phyloP scores from a whole-genome alignment of 2,329 filamentous ascomycete genomes.

The Ascochyta fabae region DNA sequence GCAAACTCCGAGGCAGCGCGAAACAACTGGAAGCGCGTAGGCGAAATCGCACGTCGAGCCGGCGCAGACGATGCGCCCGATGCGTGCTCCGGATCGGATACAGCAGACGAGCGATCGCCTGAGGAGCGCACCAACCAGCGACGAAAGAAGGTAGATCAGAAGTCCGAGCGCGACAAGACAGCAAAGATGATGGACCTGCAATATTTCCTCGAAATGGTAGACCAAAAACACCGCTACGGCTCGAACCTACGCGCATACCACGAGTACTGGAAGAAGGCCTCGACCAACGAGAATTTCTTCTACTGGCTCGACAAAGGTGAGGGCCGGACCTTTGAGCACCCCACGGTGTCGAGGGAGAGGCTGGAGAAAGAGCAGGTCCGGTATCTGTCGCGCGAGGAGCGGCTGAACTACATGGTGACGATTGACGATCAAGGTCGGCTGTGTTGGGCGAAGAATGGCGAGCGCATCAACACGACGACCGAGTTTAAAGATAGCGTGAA shows the following conservation, averaged over 20 bases:
- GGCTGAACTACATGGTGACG: conserved; percentile 78
- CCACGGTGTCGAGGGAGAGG: conserved; percentile 73
- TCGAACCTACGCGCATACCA: conserved; percentile 84
- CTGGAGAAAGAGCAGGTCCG: conserved; percentile 81
- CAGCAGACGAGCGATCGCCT: conserved; percentile 41
- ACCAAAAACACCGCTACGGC: conserved; percentile 85
- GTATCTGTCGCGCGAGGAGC: conserved; percentile 82
- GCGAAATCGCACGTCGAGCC: conserved; percentile 73
- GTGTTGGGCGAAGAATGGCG: conserved; percentile 86
- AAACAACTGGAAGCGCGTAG: conserved; percentile 77
- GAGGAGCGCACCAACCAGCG: conserved; percentile 44
- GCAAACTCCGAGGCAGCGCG: conserved; percentile 57
- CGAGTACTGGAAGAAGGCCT: conserved; percentile 77
- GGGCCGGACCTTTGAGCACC: conserved; percentile 72
- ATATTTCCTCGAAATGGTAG: conserved; percentile 87
- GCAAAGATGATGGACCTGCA: conserved; percentile 83
- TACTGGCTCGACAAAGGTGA: conserved; percentile 89
- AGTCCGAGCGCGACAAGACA: conserved; percentile 65
- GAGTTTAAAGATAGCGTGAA: conserved; percentile 80
- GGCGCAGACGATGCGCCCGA: conserved; percentile 68
- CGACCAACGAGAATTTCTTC: conserved; percentile 88
- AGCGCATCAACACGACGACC: conserved; percentile 76
- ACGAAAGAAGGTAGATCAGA: conserved; percentile 56
- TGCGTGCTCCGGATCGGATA: conserved; percentile 55
- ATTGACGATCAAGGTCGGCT: conserved; percentile 77